These are phyloP conservation scores for Teratosphaeria nubilosa DNA, from an alignment of 2,329 filamentous ascomycete genomes.

Conservation along the genomic window DNA sequence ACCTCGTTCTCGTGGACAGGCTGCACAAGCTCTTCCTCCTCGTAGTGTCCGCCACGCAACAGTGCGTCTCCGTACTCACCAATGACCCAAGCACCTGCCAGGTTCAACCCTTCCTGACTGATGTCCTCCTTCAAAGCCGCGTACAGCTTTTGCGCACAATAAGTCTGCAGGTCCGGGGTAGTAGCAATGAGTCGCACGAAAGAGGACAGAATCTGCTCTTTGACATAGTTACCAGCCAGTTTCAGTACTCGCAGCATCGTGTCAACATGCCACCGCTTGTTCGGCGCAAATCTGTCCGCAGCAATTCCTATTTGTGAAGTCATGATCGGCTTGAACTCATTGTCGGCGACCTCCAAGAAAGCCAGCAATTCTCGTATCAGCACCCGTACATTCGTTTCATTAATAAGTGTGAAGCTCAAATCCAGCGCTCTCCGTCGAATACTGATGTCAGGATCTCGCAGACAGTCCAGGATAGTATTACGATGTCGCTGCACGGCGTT, in stretches of 20 bases:
- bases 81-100: constrained; percentile 93
- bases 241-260: constrained; percentile 93
- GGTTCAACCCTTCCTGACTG: constrained; percentile 87
- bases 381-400: constrained; percentile 89
- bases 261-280: constrained; percentile 97
- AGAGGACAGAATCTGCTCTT: constrained; percentile 93
- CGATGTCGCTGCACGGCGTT: constrained; percentile 95
- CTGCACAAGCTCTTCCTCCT: constrained; percentile 81
- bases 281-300: constrained; percentile 89
- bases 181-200: constrained; percentile 94
- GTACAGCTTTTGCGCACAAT: constrained; percentile 92
- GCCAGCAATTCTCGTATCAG: constrained; percentile 86
- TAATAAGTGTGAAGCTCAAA: constrained; percentile 95
- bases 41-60: constrained; percentile 80
- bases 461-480: constrained; percentile 93
- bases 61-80: constrained; percentile 91
- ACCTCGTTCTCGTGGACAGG: constrained; percentile 81
- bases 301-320: constrained; percentile 96
- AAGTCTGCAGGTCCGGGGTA: constrained; percentile 87
- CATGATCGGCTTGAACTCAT: constrained; percentile 98
- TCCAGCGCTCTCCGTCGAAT: constrained; percentile 92
- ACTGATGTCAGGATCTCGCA: constrained; percentile 95
- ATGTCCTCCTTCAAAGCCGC: constrained; percentile 87
- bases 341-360: constrained; percentile 93
- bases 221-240: constrained; percentile 90